A percentile compares a stretch with the other conserved stretches of the same genome.
Evolutionary conservation across 1,284 basidiomycete genomes (phyloP).

Genomic region (Coriolopsis trogii): DNA sequence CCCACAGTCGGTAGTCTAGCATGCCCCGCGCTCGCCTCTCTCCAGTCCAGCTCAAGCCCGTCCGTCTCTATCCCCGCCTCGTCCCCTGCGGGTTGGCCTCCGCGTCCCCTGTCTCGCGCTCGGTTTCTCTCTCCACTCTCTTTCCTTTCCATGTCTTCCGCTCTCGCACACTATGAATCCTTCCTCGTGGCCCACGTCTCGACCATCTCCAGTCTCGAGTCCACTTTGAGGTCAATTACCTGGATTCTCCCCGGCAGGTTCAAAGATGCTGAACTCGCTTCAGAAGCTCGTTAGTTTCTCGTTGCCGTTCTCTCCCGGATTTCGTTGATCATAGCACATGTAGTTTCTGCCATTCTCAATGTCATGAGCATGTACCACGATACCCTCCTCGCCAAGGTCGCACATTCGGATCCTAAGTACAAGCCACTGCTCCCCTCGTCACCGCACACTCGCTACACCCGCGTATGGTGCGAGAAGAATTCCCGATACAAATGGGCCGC

Average conservation of each 20-base stretch:
- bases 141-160: conserved; percentile 44
- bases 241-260: conserved; percentile 96
- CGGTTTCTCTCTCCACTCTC: conserved; percentile 22
- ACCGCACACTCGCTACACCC: conserved; percentile 78
- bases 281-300: conserved; percentile 83
- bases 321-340: conserved; percentile 13
- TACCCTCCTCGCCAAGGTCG: conserved; percentile 71
- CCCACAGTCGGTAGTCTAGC: conserved; percentile 10
- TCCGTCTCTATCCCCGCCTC: conserved; percentile 18
- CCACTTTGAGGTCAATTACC: conserved; percentile 84
- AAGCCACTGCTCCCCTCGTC: conserved; percentile 71
- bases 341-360: conserved; percentile 77
- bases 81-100: conserved; percentile 27
- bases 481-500: conserved; percentile 75
- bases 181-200: conserved; percentile 84
- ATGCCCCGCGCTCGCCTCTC: conserved; percentile 3
- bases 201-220: conserved; percentile 87
- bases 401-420: conserved; percentile 64
- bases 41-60: conserved; percentile 3
- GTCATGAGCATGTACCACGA: conserved; percentile 87
- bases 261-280: conserved; percentile 94
- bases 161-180: conserved; percentile 71
- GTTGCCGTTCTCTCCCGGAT: conserved; percentile 3
- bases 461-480: conserved; percentile 77
- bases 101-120: conserved; percentile 22